These are phyloP conservation scores for Didymella pomorum DNA, from an alignment of 2,329 filamentous ascomycete genomes.

Conservation along the genomic window DNA sequence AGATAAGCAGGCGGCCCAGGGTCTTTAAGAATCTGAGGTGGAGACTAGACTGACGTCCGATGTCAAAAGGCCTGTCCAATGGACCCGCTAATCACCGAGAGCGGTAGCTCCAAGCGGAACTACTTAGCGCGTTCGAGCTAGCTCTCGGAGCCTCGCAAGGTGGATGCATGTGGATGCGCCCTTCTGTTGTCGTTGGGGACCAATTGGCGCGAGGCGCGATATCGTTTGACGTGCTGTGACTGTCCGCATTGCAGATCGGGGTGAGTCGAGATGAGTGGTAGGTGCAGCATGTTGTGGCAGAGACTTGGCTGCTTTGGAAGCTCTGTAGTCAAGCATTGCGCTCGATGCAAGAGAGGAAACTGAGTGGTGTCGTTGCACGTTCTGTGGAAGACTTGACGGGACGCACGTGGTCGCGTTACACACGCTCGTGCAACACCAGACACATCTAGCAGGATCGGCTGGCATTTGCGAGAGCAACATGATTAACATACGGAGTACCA, in stretches of 20 bases:
- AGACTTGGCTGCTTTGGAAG: background rate
- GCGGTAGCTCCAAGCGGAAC: conserved; percentile 16
- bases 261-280: background rate
- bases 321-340: background rate
- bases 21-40: conserved; percentile 14
- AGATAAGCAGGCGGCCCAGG: background rate
- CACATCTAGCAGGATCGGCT: background rate
- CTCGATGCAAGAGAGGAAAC: background rate
- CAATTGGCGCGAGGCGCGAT: conserved; percentile 2
- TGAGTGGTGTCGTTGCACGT: conserved; percentile 7
- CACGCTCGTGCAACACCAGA: conserved; percentile 8
- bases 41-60: conserved; percentile 18
- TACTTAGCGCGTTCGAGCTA: conserved; percentile 11
- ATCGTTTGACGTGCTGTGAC: conserved; percentile 12
- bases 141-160: background rate
- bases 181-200: conserved; percentile 7
- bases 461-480: background rate
- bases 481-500: background rate
- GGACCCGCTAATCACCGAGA: conserved; percentile 15
- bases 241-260: background rate
- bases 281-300: conserved; percentile 3
- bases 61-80: conserved; percentile 3
- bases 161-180: background rate
- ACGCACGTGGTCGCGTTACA: conserved; percentile 16
- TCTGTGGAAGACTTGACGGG: background rate